Conservation (phyloP, 257 asterid genomes). For the Anisodus tanguticus region DNA sequence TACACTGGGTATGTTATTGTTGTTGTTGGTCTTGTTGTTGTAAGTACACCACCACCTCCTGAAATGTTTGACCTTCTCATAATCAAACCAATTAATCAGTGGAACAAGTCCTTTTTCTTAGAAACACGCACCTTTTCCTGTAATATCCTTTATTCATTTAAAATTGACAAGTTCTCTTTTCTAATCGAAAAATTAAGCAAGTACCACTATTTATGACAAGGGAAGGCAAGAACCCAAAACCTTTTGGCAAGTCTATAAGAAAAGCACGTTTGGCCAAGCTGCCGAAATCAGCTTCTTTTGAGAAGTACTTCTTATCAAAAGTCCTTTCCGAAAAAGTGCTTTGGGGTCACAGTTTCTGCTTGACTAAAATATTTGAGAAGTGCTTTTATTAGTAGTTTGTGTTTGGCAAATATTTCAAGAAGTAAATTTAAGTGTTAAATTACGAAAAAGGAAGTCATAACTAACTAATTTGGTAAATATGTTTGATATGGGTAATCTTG, state of each 20-base stretch:
- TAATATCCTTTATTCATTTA: not conserved
- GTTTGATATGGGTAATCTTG: not conserved
- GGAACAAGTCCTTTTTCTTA: not conserved
- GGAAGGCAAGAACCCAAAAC: conserved; percentile 16
- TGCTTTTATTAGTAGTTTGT: not conserved
- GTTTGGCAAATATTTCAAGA: not conserved
- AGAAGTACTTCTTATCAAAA: conserved; percentile 3
- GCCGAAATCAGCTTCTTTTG: not conserved
- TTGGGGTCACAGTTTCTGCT: not conserved
- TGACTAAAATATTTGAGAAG: not conserved
- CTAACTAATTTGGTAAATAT: not conserved
- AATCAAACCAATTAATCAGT: conserved; percentile 1
- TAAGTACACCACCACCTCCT: conserved; percentile 5
- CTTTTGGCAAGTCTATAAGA: conserved; percentile 13
- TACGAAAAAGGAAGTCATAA: not conserved
- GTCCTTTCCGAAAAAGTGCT: not conserved
- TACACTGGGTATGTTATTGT: no score
- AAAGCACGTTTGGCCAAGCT: conserved; percentile 9
- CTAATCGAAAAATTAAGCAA: conserved; percentile 18
- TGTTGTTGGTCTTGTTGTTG: no score
- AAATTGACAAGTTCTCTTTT: conserved; percentile 16
- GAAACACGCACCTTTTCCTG: not conserved
- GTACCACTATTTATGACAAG: conserved; percentile 7
- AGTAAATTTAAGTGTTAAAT: not conserved
- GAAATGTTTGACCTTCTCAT: not conserved